Percentiles rank a stretch among this genome's conserved stretches.
Evolutionary conservation across 345 rosid genomes (phyloP).

Genomic region (Pistacia vera): DNA sequence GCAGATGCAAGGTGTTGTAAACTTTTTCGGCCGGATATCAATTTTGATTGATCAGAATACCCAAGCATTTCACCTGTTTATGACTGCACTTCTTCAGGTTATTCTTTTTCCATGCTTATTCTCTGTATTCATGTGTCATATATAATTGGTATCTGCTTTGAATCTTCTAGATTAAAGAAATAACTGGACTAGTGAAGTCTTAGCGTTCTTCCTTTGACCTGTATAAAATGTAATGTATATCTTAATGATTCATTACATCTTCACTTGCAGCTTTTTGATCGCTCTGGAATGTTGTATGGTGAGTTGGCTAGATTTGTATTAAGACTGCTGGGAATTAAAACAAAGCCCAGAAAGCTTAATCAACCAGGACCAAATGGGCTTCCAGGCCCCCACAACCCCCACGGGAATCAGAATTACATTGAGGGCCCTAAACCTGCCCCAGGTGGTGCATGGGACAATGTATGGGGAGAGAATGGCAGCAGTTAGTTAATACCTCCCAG

Average conservation of each 20-base stretch:
- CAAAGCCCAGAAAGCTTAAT: conserved; percentile 68
- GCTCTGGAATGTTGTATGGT: conserved; percentile 83
- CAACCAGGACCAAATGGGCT: conserved; percentile 67
- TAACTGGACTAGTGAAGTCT: neutral
- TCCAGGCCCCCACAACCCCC: conserved; percentile 57
- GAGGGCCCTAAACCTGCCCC: conserved; percentile 85
- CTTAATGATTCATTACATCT: conserved; percentile 12
- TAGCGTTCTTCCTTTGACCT: neutral
- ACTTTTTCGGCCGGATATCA: conserved; percentile 76
- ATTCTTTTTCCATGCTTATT: conserved; percentile 9
- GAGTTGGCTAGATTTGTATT: conserved; percentile 93
- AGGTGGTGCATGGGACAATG: conserved; percentile 84
- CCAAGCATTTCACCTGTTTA: conserved; percentile 88
- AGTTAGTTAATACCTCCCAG: conserved; percentile 20
- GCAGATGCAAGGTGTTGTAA: conserved; percentile 91
- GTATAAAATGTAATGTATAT: neutral
- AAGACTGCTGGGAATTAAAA: conserved; percentile 77
- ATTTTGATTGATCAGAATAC: conserved; percentile 87
- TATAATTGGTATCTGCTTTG: neutral
- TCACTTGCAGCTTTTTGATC: conserved; percentile 82
- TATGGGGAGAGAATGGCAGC: conserved; percentile 59
- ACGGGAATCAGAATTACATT: conserved; percentile 58
- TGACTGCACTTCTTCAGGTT: conserved; percentile 96
- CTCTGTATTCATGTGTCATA: conserved; percentile 3
- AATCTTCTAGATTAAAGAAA: neutral